Base-by-base conservation (phyloP, 1,284 basidiomycete species). In the Moesziomyces antarcticus region DNA sequence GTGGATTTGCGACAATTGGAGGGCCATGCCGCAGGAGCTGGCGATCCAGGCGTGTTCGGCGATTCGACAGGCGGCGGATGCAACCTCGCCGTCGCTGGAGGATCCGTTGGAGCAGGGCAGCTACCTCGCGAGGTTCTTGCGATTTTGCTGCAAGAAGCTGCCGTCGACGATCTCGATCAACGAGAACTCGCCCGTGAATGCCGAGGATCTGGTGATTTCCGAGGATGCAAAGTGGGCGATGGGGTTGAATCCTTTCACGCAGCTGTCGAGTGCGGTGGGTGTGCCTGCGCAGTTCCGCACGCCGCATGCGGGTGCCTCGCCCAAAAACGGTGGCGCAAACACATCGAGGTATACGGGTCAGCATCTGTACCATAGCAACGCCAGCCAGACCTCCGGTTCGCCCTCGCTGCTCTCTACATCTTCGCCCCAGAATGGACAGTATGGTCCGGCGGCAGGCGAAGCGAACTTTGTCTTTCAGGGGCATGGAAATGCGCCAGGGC, bases 1-100 rank as follows among this genome's bases (percentile, higher is more conserved):
- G 30, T 74, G 71, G 71, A 74, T 69, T 56, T 74, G 71, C 53
- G 71, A 74, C 50, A 74, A 74, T 21, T 74, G 71, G 71, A 61
- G 71, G 33, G 71, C 71, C 35, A 74, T 74, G 71, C 57, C 61
- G 18, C 66, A 74, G n/a, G 62, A 62, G 48, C 54, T 74, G n/a
- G 71, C 71, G 5, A 68, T 61, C 0, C 61, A 69, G 42, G 71
- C 71, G 8, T 69, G 62, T 42, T 49, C 59, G 14, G 71, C 71
- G 8, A 74, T 74, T 20, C 61, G 71, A 41, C 61, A 69, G 43
- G 71, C 71, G 14, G 71, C 71, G 18, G 71, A 74, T 49, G 62
- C 71, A 5, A 74, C 71, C 11, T 69, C 71, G 40, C 66, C 71
- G 3, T 56, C 66, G 22, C 24, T 74, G 52, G 71, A 74, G 50